These are phyloP conservation scores for Penicillium angulare DNA, from an alignment of 495 filamentous ascomycete species.

Conservation along the genomic window DNA sequence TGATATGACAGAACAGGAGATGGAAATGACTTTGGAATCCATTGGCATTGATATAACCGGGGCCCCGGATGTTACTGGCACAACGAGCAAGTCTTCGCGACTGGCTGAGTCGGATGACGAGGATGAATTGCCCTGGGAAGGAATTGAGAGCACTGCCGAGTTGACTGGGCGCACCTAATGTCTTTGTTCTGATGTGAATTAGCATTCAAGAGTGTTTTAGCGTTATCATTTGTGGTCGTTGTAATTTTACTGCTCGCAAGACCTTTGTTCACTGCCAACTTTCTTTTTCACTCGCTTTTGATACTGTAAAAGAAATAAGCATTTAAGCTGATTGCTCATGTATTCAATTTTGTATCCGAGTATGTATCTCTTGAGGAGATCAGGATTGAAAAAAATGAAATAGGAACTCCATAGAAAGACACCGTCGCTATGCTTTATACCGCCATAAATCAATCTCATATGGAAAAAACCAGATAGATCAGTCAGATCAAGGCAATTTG, in stretches of 20 bases:
- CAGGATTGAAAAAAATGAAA: background rate
- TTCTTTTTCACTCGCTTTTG: background rate
- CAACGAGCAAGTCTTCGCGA: constrained; percentile 29
- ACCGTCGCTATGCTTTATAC: constrained; percentile 52
- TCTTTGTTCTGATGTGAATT: background rate
- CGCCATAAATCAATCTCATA: background rate
- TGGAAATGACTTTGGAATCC: constrained; percentile 65
- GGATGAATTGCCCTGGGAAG: constrained; percentile 51
- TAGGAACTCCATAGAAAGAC: constrained; percentile 20
- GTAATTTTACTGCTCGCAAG: background rate
- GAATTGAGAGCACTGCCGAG: constrained; percentile 52
- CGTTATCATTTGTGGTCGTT: background rate
- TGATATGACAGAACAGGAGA: constrained; percentile 62
- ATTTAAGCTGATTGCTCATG: no score
- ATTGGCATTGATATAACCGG: constrained; percentile 49
- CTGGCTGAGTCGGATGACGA: constrained; percentile 38
- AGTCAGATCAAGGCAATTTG: background rate
- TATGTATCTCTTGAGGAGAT: no score
- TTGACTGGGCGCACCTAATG: constrained; percentile 32
- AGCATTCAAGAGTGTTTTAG: constrained; percentile 4
- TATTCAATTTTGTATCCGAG: no score
- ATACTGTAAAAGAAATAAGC: background rate
- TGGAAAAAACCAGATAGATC: background rate
- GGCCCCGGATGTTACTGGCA: constrained; percentile 22
- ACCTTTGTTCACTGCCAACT: background rate